Percentiles rank a stretch among this genome's conserved stretches.
phyloP scores from a whole-genome alignment of 176 grass and related monocot species.

The Thinopyrum elongatum region DNA sequence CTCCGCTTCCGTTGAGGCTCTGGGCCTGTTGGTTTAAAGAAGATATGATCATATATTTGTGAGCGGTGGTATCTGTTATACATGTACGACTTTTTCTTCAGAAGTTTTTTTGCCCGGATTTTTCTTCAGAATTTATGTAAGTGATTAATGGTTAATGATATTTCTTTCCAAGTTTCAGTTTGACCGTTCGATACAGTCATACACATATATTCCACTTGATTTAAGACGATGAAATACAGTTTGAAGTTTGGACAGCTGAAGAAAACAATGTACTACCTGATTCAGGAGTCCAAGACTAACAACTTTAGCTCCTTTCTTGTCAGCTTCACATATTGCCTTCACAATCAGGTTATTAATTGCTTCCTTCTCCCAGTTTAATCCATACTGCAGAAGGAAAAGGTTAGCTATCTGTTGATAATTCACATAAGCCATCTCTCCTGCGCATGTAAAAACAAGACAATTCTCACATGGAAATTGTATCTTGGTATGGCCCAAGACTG shows the following conservation, averaged over 20 bases:
- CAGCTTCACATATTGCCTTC: constrained; percentile 63
- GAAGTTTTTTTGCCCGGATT: no score
- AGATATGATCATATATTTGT: background rate
- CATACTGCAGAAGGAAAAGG: constrained; percentile 44
- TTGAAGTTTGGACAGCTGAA: background rate
- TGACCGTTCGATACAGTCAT: background rate
- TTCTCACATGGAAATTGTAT: constrained; percentile 69
- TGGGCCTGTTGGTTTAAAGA: constrained; percentile 41
- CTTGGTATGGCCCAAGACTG: constrained; percentile 72
- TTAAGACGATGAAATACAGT: background rate
- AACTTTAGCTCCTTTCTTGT: constrained; percentile 53
- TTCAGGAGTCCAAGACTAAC: constrained; percentile 65
- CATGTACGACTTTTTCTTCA: no score
- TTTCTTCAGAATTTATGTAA: no score
- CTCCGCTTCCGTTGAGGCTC: constrained; percentile 66
- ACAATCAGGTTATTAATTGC: constrained; percentile 60
- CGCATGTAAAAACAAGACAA: background rate
- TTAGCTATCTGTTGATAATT: background rate
- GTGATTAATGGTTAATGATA: no score
- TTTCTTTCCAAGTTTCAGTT: no score
- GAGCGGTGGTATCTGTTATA: background rate
- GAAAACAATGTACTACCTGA: constrained; percentile 43
- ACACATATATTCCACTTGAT: background rate
- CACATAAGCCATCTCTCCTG: background rate
- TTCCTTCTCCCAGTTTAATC: constrained; percentile 46